Evolutionary conservation across 164 flowering plant genomes (phyloP).

Genomic region (Magnolia officinalis): DNA sequence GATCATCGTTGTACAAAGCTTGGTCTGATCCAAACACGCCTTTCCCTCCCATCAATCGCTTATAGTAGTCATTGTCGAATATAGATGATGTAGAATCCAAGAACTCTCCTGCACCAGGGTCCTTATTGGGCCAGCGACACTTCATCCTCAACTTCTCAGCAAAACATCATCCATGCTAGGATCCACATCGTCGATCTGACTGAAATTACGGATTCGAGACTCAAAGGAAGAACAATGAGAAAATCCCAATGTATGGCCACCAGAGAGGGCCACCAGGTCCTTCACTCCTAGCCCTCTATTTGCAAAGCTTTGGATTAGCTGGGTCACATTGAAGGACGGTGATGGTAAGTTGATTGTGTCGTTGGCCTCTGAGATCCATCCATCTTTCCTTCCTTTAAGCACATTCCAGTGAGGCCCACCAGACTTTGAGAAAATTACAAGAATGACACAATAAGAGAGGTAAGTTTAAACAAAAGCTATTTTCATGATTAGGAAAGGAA

Average conservation of each 20-base stretch:
- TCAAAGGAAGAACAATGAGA: slow-evolving; percentile 70
- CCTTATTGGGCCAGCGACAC: slow-evolving; percentile 40
- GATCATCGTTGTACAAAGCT: slow-evolving; percentile 35
- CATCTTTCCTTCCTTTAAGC: slow-evolving; percentile 69
- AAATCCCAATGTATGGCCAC: slow-evolving; percentile 70
- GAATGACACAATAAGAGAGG: not conserved
- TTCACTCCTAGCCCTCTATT: slow-evolving; percentile 46
- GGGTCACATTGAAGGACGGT: slow-evolving; percentile 48
- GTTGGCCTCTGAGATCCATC: slow-evolving; percentile 50
- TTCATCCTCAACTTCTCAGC: slow-evolving; percentile 33
- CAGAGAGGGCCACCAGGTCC: slow-evolving; percentile 67
- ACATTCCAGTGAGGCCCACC: slow-evolving; percentile 70
- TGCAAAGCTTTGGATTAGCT: slow-evolving; percentile 60
- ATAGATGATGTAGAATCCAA: slow-evolving; percentile 47
- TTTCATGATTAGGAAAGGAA: too few species aligned
- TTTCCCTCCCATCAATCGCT: slow-evolving; percentile 33
- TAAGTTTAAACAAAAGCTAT: too few species aligned
- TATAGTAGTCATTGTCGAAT: slow-evolving; percentile 56
- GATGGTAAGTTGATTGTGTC: slow-evolving; percentile 56
- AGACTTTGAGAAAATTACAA: slow-evolving; percentile 6
- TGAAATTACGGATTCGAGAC: slow-evolving; percentile 50
- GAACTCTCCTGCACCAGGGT: slow-evolving; percentile 44
- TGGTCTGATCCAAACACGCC: slow-evolving; percentile 66
- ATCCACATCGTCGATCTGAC: slow-evolving; percentile 32
- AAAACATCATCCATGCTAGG: slow-evolving; percentile 42